These are phyloP conservation scores for Cyamopsis tetragonoloba DNA, from an alignment of 306 rosid genomes.

Conservation along the genomic window DNA sequence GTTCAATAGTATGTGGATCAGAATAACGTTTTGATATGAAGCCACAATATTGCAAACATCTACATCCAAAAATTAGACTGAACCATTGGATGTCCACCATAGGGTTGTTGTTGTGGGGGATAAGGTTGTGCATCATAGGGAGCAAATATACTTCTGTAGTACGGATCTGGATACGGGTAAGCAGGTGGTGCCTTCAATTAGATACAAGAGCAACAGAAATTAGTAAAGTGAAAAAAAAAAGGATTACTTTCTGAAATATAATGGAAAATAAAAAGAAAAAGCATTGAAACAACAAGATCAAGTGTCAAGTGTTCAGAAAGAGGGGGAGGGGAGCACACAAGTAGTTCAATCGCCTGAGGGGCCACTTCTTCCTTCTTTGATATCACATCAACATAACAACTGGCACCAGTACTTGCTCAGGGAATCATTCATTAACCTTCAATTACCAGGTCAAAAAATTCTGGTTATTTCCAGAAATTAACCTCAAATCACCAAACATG, in stretches of 20 bases:
- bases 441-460: conserved; percentile 1
- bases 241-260: neutral
- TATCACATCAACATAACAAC: conserved; percentile 24
- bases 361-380: conserved; percentile 17
- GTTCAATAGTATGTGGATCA: conserved; percentile 1
- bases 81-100: conserved; percentile 93
- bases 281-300: conserved; percentile 1
- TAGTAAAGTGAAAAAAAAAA: conserved; percentile 16
- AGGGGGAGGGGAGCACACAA: neutral
- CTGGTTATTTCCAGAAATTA: conserved; percentile 7
- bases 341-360: conserved; percentile 5
- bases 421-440: conserved; percentile 15
- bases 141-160: conserved; percentile 92
- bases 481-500: conserved; percentile 13
- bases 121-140: conserved; percentile 78
- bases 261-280: neutral
- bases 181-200: conserved; percentile 66
- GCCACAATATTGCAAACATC: neutral
- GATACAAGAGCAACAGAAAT: conserved; percentile 21
- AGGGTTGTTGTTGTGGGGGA: conserved; percentile 78
- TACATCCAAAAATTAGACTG: conserved; percentile 13
- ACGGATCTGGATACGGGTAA: conserved; percentile 94
- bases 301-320: neutral
- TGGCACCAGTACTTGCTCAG: conserved; percentile 21
- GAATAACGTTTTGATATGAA: too few relatives aligned